Evolutionary conservation across 768 basidiomycete genomes (phyloP), one percentile per base, ranked within the genome.

Genomic region (Lactifluus volemus): DNA sequence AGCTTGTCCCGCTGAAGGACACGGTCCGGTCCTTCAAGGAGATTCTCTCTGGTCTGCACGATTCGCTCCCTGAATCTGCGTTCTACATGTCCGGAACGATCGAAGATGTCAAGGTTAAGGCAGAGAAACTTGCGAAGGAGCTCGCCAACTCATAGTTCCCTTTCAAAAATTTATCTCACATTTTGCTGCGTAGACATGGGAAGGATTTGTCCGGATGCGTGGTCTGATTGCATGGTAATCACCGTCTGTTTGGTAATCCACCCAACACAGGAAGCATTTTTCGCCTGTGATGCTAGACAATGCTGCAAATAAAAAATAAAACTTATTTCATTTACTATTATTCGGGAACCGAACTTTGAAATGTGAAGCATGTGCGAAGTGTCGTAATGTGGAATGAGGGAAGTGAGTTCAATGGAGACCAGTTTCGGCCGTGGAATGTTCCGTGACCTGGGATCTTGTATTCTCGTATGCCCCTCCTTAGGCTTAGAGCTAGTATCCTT

Each of bases 21-120:
- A 95, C 92, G 63, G 75, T 95, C 71, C 89, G 90, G 68, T 95
- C 96, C 45, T 98, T 98, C 88, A 94, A 88, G 84, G 93, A 97
- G 78, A 98, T 99, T 70, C 86, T 99, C 59, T 81, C 86, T 64
- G 96, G 96, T 61, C 68, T 76, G 64, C 93, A 96, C 70, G 97
- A 98, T 76, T 73, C 76, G 55, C 83, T 98, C 54, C 95, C 97
- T 56, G 97, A 99, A 77, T 88, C 89, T 67, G 94, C 96, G 56
- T 98, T 98, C 84, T 98, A 97, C 82, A 98, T 96, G 92, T 84
- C 85, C 71, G 96, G 96, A 68, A 96, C 92, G 68, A 96, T 98
- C 70, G 92, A 94, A 75, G 96, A 98, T 67, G 96, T 89, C 73
- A 94, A 96, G 81, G 76, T 82, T 67, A 99, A 99, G 86, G 97